Percentiles rank a stretch among this genome's conserved stretches.
These are phyloP conservation scores for Boletales sp. DNA, from an alignment of 768 basidiomycete genomes.

Conservation along the genomic window DNA sequence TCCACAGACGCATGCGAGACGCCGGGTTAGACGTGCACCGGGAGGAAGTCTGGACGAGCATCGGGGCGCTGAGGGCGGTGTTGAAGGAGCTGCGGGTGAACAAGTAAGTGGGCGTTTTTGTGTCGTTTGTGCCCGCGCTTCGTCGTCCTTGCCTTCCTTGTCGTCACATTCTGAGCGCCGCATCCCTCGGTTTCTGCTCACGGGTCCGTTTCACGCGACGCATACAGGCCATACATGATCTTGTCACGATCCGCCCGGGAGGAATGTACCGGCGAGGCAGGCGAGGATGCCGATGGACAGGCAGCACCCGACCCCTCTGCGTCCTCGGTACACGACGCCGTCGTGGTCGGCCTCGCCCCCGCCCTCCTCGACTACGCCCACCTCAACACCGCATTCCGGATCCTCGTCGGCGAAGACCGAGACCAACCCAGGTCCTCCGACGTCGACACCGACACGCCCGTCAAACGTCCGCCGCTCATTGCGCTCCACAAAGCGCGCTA, in stretches of 20 bases:
- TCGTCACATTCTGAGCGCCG: not conserved
- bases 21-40: slow-evolving; percentile 48
- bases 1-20: slow-evolving; percentile 39
- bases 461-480: slow-evolving; percentile 37
- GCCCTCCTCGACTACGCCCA: slow-evolving; percentile 46
- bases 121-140: not conserved
- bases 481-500: slow-evolving; percentile 60
- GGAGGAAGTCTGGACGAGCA: slow-evolving; percentile 59
- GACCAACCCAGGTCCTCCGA: not conserved
- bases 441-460: not conserved
- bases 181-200: not conserved
- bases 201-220: not conserved
- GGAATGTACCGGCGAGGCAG: slow-evolving; percentile 33
- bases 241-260: slow-evolving; percentile 48
- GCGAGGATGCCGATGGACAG: not conserved
- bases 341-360: slow-evolving; percentile 64
- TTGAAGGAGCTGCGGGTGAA: slow-evolving; percentile 40
- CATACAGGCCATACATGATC: slow-evolving; percentile 50
- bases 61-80: slow-evolving; percentile 52
- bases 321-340: slow-evolving; percentile 43
- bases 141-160: too few relatives aligned
- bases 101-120: slow-evolving; percentile 30
- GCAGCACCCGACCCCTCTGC: not conserved
- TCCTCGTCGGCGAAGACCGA: slow-evolving; percentile 45
- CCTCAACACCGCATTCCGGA: slow-evolving; percentile 65